These are phyloP conservation scores for Endoconidiophora laricicola DNA, from an alignment of 2,329 filamentous ascomycete genomes.

Conservation along the genomic window DNA sequence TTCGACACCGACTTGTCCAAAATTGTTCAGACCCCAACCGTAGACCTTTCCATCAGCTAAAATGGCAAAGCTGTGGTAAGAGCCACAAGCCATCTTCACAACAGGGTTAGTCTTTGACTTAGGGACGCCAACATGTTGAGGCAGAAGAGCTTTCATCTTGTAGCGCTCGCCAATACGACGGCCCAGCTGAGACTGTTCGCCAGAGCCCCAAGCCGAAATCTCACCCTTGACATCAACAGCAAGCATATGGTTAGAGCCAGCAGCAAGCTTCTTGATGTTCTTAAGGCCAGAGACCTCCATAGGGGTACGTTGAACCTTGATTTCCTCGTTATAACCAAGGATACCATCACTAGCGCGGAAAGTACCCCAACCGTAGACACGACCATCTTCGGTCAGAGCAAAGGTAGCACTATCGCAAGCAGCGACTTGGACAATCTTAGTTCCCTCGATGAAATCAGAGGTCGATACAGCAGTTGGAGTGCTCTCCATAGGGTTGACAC, in stretches of 20 bases:
- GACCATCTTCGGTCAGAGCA: conserved; percentile 56
- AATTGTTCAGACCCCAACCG: conserved; percentile 78
- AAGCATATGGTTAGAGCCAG: conserved; percentile 55
- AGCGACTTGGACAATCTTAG: conserved; percentile 45
- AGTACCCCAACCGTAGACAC: conserved; percentile 71
- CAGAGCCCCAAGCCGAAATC: conserved; percentile 55
- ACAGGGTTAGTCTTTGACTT: conserved; percentile 37
- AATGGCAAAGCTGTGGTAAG: conserved; percentile 72
- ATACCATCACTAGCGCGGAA: conserved; percentile 52
- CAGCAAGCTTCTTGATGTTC: conserved; percentile 46
- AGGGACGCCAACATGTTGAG: conserved; percentile 38
- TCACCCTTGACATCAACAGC: conserved; percentile 48
- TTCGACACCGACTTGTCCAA: conserved; percentile 56
- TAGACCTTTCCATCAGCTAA: conserved; percentile 54
- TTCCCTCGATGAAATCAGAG: conserved; percentile 41
- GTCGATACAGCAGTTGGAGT: conserved; percentile 46
- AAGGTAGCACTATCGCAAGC: conserved; percentile 64
- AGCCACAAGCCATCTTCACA: conserved; percentile 40
- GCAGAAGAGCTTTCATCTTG: conserved; percentile 42
- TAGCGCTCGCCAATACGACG: conserved; percentile 44
- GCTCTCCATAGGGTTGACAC: conserved; percentile 55
- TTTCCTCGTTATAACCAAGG: conserved; percentile 42
- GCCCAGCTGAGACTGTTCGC: conserved; percentile 48
- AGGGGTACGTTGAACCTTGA: conserved; percentile 34
- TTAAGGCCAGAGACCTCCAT: conserved; percentile 43